These are phyloP conservation scores for Pecoramyces ruminantium DNA, from an alignment of 192 early-diverging fungal genomes.

Conservation along the genomic window DNA sequence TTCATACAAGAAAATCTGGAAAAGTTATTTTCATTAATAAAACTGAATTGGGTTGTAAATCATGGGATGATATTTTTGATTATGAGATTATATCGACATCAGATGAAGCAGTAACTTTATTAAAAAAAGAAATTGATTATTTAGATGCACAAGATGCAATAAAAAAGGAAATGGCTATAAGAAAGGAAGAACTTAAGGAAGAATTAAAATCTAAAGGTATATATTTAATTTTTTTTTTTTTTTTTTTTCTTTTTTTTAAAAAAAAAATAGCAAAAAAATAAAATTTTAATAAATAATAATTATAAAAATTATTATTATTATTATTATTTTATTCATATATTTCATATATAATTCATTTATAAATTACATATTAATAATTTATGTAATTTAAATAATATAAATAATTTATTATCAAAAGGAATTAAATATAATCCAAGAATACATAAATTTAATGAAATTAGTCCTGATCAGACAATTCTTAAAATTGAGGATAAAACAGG, in stretches of 20 bases:
- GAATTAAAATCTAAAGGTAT: not conserved
- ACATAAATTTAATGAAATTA: not conserved
- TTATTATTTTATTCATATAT: no score
- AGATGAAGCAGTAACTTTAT: slow-evolving; percentile 25
- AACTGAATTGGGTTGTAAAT: slow-evolving; percentile 35
- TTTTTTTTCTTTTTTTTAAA: no score
- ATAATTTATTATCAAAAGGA: no score
- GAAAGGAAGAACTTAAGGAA: not conserved
- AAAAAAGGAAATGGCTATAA: not conserved
- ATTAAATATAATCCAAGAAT: not conserved
- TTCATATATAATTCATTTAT: no score
- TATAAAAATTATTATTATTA: no score
- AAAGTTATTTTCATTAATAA: slow-evolving; percentile 61
- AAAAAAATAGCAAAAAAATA: no score
- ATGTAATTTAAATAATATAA: no score
- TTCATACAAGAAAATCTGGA: slow-evolving; percentile 32
- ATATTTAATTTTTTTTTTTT: no score
- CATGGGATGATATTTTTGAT: slow-evolving; percentile 70
- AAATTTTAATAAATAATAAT: no score
- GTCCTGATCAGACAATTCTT: not conserved
- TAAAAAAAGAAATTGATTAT: not conserved
- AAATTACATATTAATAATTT: no score
- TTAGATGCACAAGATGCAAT: not conserved
- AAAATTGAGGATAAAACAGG: not conserved
- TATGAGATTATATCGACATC: slow-evolving; percentile 49